Evolutionary conservation across 371 early-diverging fungal species (phyloP), one percentile per base, ranked within the genome.

Genomic region (Polyrhizophydium stewartii): DNA sequence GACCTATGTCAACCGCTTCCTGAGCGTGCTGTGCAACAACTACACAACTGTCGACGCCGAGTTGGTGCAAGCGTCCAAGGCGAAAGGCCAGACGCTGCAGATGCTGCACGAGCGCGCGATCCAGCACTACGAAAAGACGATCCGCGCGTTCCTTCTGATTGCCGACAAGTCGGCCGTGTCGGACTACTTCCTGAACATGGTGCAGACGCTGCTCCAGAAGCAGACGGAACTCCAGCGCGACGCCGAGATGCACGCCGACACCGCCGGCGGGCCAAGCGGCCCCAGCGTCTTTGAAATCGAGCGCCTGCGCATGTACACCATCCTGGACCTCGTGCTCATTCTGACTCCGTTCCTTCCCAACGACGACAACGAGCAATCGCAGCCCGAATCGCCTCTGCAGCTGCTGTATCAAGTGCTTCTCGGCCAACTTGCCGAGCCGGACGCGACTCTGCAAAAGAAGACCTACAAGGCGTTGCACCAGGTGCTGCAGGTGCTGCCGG

Each of bases 401-500:
- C 40, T 74, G 25, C 67, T 76, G 50, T 75, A 73, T 68, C 64
- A 69, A 10, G 63, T 77, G 13, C 61, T 77, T 7, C 40, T 63
- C 1, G 70, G 71, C 2, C 73, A 76, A 51, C 64, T 80, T 6
- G 81, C 86, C 55, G 86, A 85, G 62, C 79, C 81, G 12, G 93
- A 93, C 56, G 73, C 87, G 0, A 77, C 84, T 1, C 72, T 94
- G 25, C 97, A 95, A 72, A 97, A 97, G 85, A 93, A 92, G 75
- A 91, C 90, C 0, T 96, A 97, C 83, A 92, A 93, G 79, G 82
- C 89, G 6, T 78, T 96, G 24, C 75, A 81, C 60, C 83, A 85
- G 35, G 71, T 91, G 66, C 72, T 88, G 46, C 72, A 67, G 0
- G n/a, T 27, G 28, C 22, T 77, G 6, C 61, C 67, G 27, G 60